Conservation (phyloP, 192 early-diverging fungal species). For the Pilaira anomala region DNA sequence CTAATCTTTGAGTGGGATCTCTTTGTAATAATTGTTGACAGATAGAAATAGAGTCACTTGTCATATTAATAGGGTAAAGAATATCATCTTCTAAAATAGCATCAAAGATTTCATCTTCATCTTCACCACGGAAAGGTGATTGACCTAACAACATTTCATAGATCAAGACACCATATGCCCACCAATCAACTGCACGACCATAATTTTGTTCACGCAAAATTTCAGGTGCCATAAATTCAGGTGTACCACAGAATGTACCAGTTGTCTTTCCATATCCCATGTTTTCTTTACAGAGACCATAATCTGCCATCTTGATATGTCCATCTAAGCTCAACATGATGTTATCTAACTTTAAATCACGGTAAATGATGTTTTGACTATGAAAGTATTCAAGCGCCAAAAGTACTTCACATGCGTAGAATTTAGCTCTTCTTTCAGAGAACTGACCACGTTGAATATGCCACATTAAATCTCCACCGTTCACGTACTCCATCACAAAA, state of each 20-base stretch:
- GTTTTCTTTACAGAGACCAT: constrained; percentile 79
- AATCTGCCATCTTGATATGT: constrained; percentile 98
- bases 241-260: constrained; percentile 67
- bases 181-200: constrained; percentile 79
- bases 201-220: constrained; percentile 56
- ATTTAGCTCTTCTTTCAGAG: constrained; percentile 86
- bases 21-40: constrained; percentile 66
- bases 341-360: constrained; percentile 96
- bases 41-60: constrained; percentile 20
- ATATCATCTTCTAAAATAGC: constrained; percentile 77
- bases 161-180: constrained; percentile 82
- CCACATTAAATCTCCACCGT: constrained; percentile 97
- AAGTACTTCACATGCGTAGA: constrained; percentile 93
- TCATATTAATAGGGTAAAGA: constrained; percentile 52
- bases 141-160: constrained; percentile 87
- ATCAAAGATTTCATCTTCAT: constrained; percentile 76
- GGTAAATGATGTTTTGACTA: constrained; percentile 87
- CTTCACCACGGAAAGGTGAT: constrained; percentile 78
- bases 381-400: constrained; percentile 95
- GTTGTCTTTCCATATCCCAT: constrained; percentile 28
- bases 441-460: constrained; percentile 93
- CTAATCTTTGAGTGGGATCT: constrained; percentile 83
- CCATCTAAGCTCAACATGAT: constrained; percentile 88
- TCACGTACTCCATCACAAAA: constrained; percentile 98
- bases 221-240: constrained; percentile 69